Conservation (phyloP, 2,329 filamentous ascomycete genomes). For the Cercospora sojina region DNA sequence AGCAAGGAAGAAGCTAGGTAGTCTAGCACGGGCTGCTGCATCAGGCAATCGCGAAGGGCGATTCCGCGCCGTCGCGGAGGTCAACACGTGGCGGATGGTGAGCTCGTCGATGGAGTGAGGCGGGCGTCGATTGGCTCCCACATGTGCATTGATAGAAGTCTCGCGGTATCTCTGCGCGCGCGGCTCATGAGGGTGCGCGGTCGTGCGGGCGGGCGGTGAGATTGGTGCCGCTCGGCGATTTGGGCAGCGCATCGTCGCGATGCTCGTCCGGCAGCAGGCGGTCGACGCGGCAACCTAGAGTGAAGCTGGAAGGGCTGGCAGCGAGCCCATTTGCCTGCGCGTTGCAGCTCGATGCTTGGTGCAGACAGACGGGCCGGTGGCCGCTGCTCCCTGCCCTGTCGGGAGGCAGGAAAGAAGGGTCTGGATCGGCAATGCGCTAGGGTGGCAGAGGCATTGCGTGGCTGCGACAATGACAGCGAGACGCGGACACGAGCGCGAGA, state of each 20-base stretch:
- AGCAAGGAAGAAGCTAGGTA: not conserved
- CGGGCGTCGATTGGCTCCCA: not conserved
- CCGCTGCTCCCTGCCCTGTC: not conserved
- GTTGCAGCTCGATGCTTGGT: not conserved
- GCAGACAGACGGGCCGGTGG: not conserved
- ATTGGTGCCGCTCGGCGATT: slow-evolving; percentile 3
- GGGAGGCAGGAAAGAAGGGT: not conserved
- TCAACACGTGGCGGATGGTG: not conserved
- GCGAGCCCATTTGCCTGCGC: not conserved
- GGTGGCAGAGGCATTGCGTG: not conserved
- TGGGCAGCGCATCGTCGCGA: not conserved
- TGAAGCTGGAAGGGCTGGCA: not conserved
- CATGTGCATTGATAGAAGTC: not conserved
- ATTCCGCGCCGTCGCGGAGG: not conserved
- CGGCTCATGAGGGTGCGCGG: not conserved
- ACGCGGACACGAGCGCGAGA: not conserved
- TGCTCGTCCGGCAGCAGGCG: not conserved
- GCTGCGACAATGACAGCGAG: not conserved
- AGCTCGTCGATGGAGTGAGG: not conserved
- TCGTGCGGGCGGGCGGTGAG: not conserved
- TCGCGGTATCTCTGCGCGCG: not conserved
- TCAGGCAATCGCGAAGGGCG: not conserved
- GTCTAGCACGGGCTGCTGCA: not conserved
- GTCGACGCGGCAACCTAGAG: not conserved
- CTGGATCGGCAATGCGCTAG: slow-evolving; percentile 7